These are phyloP conservation scores for Beta corolliflora DNA, from an alignment of 179 eudicot species.

Conservation along the genomic window DNA sequence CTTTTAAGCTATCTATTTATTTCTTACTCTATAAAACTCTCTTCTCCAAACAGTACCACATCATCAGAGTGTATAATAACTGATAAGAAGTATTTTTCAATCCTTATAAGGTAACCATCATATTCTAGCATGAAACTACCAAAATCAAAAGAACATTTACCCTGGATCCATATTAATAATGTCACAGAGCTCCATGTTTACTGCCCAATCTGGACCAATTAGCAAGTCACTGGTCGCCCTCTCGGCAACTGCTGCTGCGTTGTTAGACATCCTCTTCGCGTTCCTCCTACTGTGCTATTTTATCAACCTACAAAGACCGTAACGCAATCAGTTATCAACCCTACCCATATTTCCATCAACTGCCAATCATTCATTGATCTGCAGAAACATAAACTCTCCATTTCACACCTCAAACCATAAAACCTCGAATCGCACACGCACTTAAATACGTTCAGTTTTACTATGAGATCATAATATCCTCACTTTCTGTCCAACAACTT, in stretches of 20 bases:
- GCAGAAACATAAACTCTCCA: neutral
- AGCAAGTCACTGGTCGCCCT: slow-evolving; percentile 95
- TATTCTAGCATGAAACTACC: slow-evolving; percentile 5
- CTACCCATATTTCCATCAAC: neutral
- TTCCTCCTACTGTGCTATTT: slow-evolving; percentile 3
- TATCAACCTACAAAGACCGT: slow-evolving; percentile 22
- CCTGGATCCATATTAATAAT: slow-evolving; percentile 85
- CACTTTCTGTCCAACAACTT: neutral
- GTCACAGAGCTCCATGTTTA: slow-evolving; percentile 91
- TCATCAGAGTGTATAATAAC: neutral
- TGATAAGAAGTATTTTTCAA: neutral
- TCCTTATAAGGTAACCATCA: neutral
- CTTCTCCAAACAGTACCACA: neutral
- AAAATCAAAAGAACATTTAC: slow-evolving; percentile 40
- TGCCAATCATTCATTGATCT: neutral
- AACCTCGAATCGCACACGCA: neutral
- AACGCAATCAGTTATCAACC: neutral
- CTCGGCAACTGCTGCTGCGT: slow-evolving; percentile 70
- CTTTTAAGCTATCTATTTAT: neutral
- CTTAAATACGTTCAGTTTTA: neutral
- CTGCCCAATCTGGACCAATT: slow-evolving; percentile 92
- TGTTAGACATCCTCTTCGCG: slow-evolving; percentile 57
- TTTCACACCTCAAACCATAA: neutral
- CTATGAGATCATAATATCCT: neutral
- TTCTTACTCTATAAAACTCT: neutral